Evolutionary conservation across 257 asterid genomes (phyloP), one percentile per base, ranked within the genome.

Genomic region (Agastache rugosa): DNA sequence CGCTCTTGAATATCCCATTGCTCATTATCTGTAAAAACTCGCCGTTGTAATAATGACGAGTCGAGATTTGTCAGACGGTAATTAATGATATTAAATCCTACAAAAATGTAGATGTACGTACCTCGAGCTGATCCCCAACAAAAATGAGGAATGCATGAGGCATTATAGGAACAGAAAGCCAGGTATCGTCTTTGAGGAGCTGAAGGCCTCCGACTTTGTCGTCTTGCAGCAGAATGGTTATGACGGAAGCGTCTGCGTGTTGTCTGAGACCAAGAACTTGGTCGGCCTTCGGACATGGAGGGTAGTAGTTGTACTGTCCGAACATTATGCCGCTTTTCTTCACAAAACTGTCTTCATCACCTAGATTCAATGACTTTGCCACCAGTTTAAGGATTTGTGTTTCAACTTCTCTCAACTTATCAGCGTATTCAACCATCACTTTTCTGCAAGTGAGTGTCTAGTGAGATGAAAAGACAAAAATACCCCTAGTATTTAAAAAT

Each of bases 111-210:
- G n/a, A n/a, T n/a, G n/a, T n/a, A n/a, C n/a, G n/a, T 78, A 87
- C 97, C 96, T 92, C 96, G 4, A 86, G 69, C 61, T 87, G 96
- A 83, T 92, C 97, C 3, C 97, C 98, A 2, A 75, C 63, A 23
- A 83, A 85, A 31, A 90, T 77, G 1, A 90, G 44, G 50, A 92
- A 75, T 16, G 94, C 88, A 44, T 83, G 50, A 55, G 96, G 85
- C 35, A 77, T 31, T 47, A 80, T 51, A 8, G 88, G 91, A 76
- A 85, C 91, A 47, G 67, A 76, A 63, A 58, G 77, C 97, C 93
- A 92, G 63, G 80, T 81, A n/a, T 76, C 65, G 42, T 85, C 93
- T 72, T 67, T 88, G 59, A 80, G 75, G 25, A 87, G 8, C 70
- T 92, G 97, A 80, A 92, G 96, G 37, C 96, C 96, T 80, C 67